Conservation (phyloP, 345 rosid species). For the Excoecaria agallocha region DNA sequence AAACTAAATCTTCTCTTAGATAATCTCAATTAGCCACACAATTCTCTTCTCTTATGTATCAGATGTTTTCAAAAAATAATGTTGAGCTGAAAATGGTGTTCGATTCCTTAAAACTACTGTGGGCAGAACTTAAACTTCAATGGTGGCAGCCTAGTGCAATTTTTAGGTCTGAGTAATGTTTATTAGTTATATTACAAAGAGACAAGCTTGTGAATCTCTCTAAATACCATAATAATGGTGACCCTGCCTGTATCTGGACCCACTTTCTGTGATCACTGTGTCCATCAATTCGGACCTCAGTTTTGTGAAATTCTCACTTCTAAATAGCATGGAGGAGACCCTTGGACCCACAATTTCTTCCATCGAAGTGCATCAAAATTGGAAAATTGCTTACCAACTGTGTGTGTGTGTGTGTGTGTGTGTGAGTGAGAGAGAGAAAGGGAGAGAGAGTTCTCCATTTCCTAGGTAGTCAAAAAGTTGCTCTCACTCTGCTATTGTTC, state of each 20-base stretch:
- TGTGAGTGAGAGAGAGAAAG: not conserved
- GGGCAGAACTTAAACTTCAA: too few relatives aligned
- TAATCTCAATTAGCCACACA: too few relatives aligned
- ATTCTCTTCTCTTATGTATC: too few relatives aligned
- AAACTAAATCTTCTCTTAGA: too few relatives aligned
- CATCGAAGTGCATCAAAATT: not conserved
- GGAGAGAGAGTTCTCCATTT: slow-evolving; percentile 8
- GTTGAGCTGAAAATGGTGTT: too few relatives aligned
- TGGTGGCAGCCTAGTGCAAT: too few relatives aligned
- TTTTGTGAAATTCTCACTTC: not conserved
- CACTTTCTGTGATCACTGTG: not conserved
- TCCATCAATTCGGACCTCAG: not conserved
- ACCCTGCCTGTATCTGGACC: not conserved
- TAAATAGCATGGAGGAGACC: not conserved
- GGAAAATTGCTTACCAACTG: not conserved
- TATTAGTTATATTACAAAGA: not conserved
- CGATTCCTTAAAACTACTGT: too few relatives aligned
- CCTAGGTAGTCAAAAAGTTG: slow-evolving; percentile 20
- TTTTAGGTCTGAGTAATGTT: too few relatives aligned
- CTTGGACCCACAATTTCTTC: slow-evolving; percentile 6
- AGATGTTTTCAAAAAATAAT: too few relatives aligned
- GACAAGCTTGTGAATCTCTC: not conserved
- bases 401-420: not conserved
- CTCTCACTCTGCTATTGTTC: not conserved
- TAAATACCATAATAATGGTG: slow-evolving; percentile 1